Base-by-base conservation (phyloP, 495 filamentous ascomycete species). In the Ascobolus immersus region DNA sequence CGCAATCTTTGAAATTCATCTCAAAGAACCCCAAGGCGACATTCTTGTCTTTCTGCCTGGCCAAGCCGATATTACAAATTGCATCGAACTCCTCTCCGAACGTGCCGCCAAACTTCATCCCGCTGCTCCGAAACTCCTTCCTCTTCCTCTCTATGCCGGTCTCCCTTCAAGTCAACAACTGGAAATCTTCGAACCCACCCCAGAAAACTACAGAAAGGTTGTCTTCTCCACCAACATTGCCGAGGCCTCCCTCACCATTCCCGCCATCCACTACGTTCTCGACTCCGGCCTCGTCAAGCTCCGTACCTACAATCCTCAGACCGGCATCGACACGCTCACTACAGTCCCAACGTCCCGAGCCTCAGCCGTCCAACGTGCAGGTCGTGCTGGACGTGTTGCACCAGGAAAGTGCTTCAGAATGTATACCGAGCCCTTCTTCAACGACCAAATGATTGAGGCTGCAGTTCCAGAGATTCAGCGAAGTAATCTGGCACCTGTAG, bases 151-250 rank as follows among this genome's bases (percentile, higher is more conserved):
- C 3, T 94, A 89, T 51, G 75, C 84, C 28, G 82, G 79, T 20
- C 64, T 96, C 8, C 69, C 79, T 9, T 80, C 70, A 4, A 84
- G 92, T 28, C 67, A 89, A 45, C 86, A 96, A 46, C 71, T 89
- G 57, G 79, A 79, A 37, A 76, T 93, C 31, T 94, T 96, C 40
- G 81, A 91, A 41, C 65, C 73, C 27, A 62, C 86, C 6, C 77
- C 78, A 8, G 74, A 77, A 40, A 80, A 81, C 40, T 73, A 70
- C 15, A 60, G 86, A 10, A 96, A 94, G 50, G 77, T 92, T 21
- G 75, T 96, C 28, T 70, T 96, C 38, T 79, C 77, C 3, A 94
- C 86, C 29, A 94, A 94, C 49, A 93, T 96, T 40, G 79, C 86
- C 21, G 86, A 96, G 56, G 89, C 86, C 13, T 84, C 75, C 0